These are phyloP conservation scores for Coemansia sp. DNA, from an alignment of 192 early-diverging fungal species.

Conservation along the genomic window DNA sequence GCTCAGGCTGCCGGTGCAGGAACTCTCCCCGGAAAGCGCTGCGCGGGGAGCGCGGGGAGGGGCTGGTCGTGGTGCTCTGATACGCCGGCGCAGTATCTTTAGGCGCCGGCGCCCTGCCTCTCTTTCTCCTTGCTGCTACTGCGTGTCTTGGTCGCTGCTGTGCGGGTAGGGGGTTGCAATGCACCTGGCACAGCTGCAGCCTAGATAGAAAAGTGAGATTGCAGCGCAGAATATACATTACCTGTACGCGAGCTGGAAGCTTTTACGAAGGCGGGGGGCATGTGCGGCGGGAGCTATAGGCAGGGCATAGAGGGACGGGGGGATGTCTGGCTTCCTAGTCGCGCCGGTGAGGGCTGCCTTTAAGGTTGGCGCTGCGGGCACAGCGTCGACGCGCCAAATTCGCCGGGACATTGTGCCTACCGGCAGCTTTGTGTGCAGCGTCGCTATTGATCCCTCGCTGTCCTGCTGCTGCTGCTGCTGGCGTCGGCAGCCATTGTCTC, in stretches of 20 bases:
- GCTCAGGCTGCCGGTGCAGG: slow-evolving; percentile 8
- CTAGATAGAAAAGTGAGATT: too few species aligned
- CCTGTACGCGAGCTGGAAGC: too few species aligned
- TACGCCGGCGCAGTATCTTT: too few species aligned
- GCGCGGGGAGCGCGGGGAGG: slow-evolving; percentile 15
- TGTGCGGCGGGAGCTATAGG: too few species aligned
- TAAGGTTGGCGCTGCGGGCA: slow-evolving; percentile 3
- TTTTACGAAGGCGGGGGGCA: too few species aligned
- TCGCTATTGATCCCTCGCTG: slow-evolving; percentile 9
- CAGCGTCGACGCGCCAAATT: slow-evolving; percentile 4
- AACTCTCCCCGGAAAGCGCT: slow-evolving; percentile 10
- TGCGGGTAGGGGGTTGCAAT: too few species aligned
- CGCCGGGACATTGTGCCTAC: not conserved
- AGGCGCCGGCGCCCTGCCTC: too few species aligned
- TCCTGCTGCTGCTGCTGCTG: not conserved
- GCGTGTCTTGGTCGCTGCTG: too few species aligned
- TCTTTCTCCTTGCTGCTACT: too few species aligned
- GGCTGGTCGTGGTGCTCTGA: slow-evolving; percentile 11
- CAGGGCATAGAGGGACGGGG: not conserved
- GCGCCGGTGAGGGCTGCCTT: not conserved
- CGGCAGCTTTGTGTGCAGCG: not conserved
- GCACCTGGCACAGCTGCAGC: too few species aligned
- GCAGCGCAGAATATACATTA: too few species aligned
- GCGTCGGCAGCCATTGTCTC: slow-evolving; percentile 4
- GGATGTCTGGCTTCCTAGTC: not conserved